These are phyloP conservation scores for Aspergillus glaucus DNA, from an alignment of 2,329 filamentous ascomycete species.

Conservation along the genomic window DNA sequence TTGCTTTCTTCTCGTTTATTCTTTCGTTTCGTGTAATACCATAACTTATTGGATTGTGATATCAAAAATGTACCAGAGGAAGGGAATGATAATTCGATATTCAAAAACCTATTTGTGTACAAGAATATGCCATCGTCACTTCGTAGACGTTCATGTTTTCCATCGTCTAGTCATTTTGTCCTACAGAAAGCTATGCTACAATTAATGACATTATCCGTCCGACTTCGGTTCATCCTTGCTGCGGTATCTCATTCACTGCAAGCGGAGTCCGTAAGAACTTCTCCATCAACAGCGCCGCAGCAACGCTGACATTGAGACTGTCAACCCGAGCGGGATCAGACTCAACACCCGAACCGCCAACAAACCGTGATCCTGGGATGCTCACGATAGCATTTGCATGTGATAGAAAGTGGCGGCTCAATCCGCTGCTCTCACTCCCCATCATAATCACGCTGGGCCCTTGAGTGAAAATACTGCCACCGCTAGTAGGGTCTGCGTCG, in stretches of 20 bases:
- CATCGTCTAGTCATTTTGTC: background rate
- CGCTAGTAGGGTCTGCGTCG: constrained; percentile 28
- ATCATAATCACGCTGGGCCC: constrained; percentile 73
- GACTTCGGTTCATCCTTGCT: constrained; percentile 9
- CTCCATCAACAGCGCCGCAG: constrained; percentile 62
- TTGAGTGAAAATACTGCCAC: constrained; percentile 40
- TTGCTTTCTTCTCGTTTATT: background rate
- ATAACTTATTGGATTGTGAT: constrained; percentile 1
- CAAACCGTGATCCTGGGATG: constrained; percentile 51
- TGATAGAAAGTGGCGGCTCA: constrained; percentile 58
- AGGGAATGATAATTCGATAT: background rate
- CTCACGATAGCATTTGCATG: constrained; percentile 59
- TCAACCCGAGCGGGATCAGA: constrained; percentile 57
- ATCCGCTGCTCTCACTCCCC: constrained; percentile 72
- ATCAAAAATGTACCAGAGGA: constrained; percentile 4
- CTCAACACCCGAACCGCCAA: constrained; percentile 31
- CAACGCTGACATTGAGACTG: constrained; percentile 89
- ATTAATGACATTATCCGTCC: constrained; percentile 10
- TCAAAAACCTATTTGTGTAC: background rate
- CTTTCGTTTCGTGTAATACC: constrained; percentile 3
- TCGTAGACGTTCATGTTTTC: no score
- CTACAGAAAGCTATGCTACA: constrained; percentile 6
- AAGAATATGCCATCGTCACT: no score
- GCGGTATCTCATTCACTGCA: constrained; percentile 14
- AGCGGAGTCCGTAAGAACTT: constrained; percentile 33